These are phyloP conservation scores for Russula olivacea DNA, from an alignment of 768 basidiomycete genomes.

Conservation along the genomic window DNA sequence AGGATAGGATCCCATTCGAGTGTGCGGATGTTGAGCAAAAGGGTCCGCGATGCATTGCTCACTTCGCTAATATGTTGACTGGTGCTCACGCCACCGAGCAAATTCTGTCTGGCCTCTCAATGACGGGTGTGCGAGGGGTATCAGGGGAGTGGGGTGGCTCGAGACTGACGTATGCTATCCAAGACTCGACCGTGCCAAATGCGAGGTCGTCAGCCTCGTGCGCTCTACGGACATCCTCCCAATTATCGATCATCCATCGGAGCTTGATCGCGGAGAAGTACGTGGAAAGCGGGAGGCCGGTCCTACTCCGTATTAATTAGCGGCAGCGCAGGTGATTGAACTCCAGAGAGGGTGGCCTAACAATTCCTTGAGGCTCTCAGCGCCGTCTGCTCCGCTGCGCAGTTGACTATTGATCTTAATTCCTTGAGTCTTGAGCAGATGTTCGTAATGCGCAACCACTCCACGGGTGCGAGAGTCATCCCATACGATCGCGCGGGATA, in stretches of 20 bases:
- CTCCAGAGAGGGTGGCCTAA: constrained; percentile 37
- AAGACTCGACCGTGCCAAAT: constrained; percentile 96
- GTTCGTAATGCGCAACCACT: constrained; percentile 73
- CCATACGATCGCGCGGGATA: constrained; percentile 93
- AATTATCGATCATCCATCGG: constrained; percentile 93
- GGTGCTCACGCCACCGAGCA: constrained; percentile 67
- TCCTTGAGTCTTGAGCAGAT: constrained; percentile 64
- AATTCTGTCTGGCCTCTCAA: constrained; percentile 46
- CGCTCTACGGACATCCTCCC: constrained; percentile 67
- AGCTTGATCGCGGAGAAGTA: constrained; percentile 98
- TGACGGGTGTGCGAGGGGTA: not conserved
- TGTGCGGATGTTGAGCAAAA: constrained; percentile 77
- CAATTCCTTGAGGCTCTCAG: constrained; percentile 61
- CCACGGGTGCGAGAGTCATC: constrained; percentile 89
- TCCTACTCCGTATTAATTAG: constrained; percentile 41
- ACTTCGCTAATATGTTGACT: constrained; percentile 85
- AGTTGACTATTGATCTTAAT: constrained; percentile 59
- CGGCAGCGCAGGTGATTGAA: not conserved
- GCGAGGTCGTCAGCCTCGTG: constrained; percentile 75
- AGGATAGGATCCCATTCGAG: constrained; percentile 80
- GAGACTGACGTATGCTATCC: constrained; percentile 74
- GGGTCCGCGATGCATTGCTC: constrained; percentile 97
- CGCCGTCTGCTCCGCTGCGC: constrained; percentile 65
- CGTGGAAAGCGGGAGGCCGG: constrained; percentile 90
- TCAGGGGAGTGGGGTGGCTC: not conserved